Base-by-base conservation (phyloP, 2,329 filamentous ascomycete species). In the Alternaria brassicae region DNA sequence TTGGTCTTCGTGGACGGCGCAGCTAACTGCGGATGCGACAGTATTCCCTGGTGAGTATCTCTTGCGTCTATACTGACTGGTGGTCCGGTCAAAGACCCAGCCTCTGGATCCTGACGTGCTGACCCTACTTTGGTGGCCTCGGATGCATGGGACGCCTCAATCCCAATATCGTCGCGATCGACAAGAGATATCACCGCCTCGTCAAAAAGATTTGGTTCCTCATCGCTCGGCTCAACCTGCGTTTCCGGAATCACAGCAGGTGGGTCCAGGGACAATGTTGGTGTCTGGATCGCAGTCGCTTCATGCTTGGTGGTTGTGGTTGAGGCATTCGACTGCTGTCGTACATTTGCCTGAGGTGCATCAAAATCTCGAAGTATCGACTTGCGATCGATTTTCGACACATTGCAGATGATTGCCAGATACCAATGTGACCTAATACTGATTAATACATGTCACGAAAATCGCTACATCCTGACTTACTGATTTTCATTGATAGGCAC, bases 381-480 rank as follows among this genome's bases (percentile, higher is more conserved):
- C 32, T 73, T 76, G 32, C 79, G 75, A 28, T 69, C 66, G n/a
- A 95, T 82, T 51, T 84, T 88, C 3, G 87, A 85, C 2, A 94
- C 84, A 71, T 99, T 97, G 84, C 92, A 97, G 52, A 99, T 94
- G 56, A 99, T 94, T 7, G 92, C 93, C 65, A 98, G 82, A 78
- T 95, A 98, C 95, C 96, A 99, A 77, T 99, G 95, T 1, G 62
- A 55, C 19, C 58, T 63, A 39, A 4, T 17, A n/a, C 28, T 3
- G 10, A 27, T 72, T 45, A 69, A 53, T 37, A 28, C 4, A 10
- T 23, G 5, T 3, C 40, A 21, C 25, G 23, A 15, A 23, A 9
- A 9, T 6, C 2, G 6, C 9, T 6, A 21, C 17, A 21, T 49
- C 68, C 58, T 27, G 13, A 45, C 71, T 19, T 62, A 72, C 67